Conservation (phyloP, 305 asterid species). For the Andrographis paniculata region DNA sequence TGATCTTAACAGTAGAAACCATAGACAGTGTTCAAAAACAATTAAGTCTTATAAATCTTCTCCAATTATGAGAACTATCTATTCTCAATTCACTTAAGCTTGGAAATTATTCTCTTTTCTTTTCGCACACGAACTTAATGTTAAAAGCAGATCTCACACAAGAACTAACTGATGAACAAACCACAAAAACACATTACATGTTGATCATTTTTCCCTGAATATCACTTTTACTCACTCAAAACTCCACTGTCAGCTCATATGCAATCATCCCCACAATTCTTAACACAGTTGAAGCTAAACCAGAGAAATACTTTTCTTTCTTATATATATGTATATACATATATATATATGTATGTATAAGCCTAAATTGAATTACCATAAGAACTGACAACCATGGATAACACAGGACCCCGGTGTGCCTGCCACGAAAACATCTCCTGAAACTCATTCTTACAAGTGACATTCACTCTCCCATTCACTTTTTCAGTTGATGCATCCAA, state of each 20-base stretch:
- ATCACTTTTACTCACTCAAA: constrained; percentile 8
- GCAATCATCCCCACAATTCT: neutral
- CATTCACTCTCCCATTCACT: constrained; percentile 24
- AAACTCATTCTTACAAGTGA: constrained; percentile 28
- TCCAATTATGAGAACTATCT: neutral
- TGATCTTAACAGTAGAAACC: neutral
- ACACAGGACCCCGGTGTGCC: constrained; percentile 81
- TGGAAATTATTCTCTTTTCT: too few species aligned
- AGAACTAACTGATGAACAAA: neutral
- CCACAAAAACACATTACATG: too few species aligned
- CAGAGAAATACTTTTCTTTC: too few species aligned
- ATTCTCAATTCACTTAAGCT: too few species aligned
- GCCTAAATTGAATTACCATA: constrained; percentile 42
- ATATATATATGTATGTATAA: too few species aligned
- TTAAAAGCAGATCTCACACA: neutral
- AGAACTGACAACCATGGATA: constrained; percentile 70
- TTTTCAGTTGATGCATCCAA: constrained; percentile 23
- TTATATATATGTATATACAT: too few species aligned
- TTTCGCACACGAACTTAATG: too few species aligned
- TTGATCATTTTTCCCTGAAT: neutral
- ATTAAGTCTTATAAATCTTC: too few species aligned
- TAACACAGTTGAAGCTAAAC: too few species aligned
- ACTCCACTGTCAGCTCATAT: constrained; percentile 1
- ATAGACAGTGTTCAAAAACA: neutral
- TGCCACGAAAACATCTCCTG: constrained; percentile 74